phyloP scores from a whole-genome alignment of 2,329 filamentous ascomycete species.

The Arthroderma uncinatum region DNA sequence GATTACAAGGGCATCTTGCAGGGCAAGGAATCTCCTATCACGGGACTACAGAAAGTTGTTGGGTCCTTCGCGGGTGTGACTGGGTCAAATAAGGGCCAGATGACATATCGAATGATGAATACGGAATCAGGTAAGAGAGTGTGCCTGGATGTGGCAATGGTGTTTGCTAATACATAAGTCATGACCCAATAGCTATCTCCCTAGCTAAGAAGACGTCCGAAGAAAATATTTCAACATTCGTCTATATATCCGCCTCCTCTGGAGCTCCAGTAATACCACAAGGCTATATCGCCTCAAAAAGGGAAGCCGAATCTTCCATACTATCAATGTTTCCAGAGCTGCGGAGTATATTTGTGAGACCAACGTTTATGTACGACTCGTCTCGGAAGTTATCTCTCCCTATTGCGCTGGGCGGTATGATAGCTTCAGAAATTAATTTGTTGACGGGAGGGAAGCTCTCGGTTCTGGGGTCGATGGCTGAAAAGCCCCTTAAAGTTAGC shows the following conservation, averaged over 20 bases:
- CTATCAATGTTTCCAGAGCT: constrained; percentile 59
- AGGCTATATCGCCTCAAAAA: constrained; percentile 82
- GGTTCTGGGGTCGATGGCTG: constrained; percentile 69
- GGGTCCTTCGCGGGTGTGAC: constrained; percentile 42
- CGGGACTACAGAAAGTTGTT: constrained; percentile 70
- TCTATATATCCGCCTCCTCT: constrained; percentile 78
- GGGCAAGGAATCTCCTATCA: constrained; percentile 69
- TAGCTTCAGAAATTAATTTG: constrained; percentile 65
- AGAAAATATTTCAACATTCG: constrained; percentile 58
- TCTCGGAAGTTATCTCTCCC: constrained; percentile 73
- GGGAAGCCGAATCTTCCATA: constrained; percentile 75
- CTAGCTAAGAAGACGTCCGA: constrained; percentile 64
- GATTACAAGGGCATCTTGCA: constrained; percentile 92
- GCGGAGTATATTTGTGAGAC: constrained; percentile 70
- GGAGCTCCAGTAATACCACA: constrained; percentile 74
- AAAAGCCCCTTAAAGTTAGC: constrained; percentile 81
- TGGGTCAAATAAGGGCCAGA: constrained; percentile 36
- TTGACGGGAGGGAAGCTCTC: constrained; percentile 65
- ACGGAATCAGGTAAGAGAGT: constrained; percentile 52
- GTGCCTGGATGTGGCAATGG: background rate
- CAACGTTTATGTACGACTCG: constrained; percentile 81
- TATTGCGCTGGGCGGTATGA: constrained; percentile 64
- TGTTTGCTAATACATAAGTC: constrained; percentile 5
- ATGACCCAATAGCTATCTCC: constrained; percentile 53
- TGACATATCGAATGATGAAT: constrained; percentile 98